Conservation (phyloP, 352 stramenopile species). For the Globisporangium sylvaticum region DNA sequence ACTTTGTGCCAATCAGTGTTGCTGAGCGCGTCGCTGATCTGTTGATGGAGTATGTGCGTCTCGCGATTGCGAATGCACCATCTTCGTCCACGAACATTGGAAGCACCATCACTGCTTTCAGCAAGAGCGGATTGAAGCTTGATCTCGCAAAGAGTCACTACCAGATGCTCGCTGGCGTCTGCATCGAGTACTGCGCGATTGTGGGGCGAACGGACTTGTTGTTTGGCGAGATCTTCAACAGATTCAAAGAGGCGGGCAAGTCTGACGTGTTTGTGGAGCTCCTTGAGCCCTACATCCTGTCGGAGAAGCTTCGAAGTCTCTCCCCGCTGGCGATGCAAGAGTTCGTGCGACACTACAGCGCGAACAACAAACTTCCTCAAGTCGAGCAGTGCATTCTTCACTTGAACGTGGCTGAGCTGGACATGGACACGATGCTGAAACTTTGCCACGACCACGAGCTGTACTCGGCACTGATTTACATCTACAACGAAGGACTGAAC, state of each 20-base stretch:
- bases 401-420: conserved; percentile 91
- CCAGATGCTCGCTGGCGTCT: conserved; percentile 95
- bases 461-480: conserved; percentile 93
- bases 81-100: conserved; percentile 20
- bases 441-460: conserved; percentile 90
- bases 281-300: conserved; percentile 93
- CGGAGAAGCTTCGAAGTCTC: conserved; percentile 90
- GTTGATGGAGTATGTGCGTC: conserved; percentile 87
- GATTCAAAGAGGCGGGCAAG: conserved; percentile 80
- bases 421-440: conserved; percentile 93
- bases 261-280: conserved; percentile 91
- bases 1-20: conserved; percentile 88
- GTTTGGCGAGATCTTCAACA: conserved; percentile 86
- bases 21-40: conserved; percentile 84
- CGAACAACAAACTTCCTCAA: conserved; percentile 80
- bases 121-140: conserved; percentile 72
- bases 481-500: conserved; percentile 92
- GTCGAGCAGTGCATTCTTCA: conserved; percentile 94
- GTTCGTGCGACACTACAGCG: conserved; percentile 91
- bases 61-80: conserved; percentile 83
- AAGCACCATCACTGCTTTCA: conserved; percentile 20
- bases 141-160: conserved; percentile 93
- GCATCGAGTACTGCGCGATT: conserved; percentile 93
- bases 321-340: conserved; percentile 90
- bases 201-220: conserved; percentile 82